Evolutionary conservation across 129 eudicot species (phyloP).

Genomic region (Lonicera japonica): DNA sequence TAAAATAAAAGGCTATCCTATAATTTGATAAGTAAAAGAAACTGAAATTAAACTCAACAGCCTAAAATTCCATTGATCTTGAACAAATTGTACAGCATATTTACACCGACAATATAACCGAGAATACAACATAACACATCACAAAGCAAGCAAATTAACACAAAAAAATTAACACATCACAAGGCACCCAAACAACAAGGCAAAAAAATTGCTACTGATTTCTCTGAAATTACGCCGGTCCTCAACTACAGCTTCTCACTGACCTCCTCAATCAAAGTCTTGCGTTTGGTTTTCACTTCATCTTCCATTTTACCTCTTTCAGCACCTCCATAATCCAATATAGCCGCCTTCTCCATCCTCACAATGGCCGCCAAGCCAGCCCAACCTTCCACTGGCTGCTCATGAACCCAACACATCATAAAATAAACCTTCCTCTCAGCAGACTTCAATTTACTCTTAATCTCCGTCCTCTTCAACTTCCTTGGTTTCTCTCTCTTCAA

Average conservation of each 20-base stretch:
- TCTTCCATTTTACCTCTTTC: conserved; percentile 17
- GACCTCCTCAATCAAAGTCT: conserved; percentile 74
- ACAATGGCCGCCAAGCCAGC: conserved; percentile 45
- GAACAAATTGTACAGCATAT: no score
- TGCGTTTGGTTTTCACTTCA: conserved; percentile 29
- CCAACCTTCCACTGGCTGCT: conserved; percentile 67
- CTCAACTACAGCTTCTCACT: conserved; percentile 1
- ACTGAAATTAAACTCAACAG: no score
- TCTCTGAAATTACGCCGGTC: no score
- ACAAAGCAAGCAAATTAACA: no score
- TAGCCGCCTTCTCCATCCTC: conserved; percentile 47
- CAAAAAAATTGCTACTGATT: no score
- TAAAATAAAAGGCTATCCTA: no score
- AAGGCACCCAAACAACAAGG: no score
- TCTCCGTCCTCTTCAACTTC: conserved; percentile 30
- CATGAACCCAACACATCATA: conserved; percentile 89
- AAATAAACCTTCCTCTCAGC: conserved; percentile 67
- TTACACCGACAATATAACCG: no score
- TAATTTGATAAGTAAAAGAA: no score
- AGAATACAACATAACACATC: no score
- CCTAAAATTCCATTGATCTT: no score
- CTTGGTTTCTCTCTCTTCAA: conserved; percentile 41
- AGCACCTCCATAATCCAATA: conserved; percentile 29
- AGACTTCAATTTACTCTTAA: conserved; percentile 45
- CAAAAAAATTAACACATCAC: no score